Evolutionary conservation across 129 eudicot genomes (phyloP).

Genomic region (Mikania micrantha): DNA sequence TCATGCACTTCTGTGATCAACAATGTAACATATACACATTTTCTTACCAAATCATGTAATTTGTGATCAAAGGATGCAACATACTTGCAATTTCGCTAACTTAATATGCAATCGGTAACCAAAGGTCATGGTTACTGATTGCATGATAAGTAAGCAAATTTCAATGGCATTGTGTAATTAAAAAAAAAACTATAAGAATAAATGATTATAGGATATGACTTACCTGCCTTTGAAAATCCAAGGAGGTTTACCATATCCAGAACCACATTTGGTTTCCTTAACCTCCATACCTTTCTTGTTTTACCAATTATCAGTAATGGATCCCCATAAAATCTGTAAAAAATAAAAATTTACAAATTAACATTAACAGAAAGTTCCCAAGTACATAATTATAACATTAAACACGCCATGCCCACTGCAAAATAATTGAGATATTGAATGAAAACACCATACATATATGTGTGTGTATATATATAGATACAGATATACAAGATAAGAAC

Average conservation of each 20-base stretch:
- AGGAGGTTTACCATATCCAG: slow-evolving; percentile 70
- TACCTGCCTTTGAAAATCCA: slow-evolving; percentile 94
- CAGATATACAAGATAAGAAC: not conserved
- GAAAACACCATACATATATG: not conserved
- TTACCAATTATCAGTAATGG: not conserved
- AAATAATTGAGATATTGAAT: not conserved
- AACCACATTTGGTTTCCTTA: slow-evolving; percentile 35
- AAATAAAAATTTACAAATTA: not conserved
- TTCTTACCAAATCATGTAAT: not conserved
- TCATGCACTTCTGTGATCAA: too few relatives aligned
- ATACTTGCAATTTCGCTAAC: not conserved
- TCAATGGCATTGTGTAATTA: not conserved
- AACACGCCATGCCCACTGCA: not conserved
- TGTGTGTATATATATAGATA: not conserved
- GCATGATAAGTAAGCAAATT: not conserved
- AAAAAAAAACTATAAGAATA: not conserved
- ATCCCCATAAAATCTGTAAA: not conserved
- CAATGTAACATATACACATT: not conserved
- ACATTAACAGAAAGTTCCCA: not conserved
- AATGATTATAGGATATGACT: slow-evolving; percentile 19
- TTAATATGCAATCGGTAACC: not conserved
- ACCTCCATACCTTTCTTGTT: slow-evolving; percentile 37
- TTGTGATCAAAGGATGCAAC: not conserved
- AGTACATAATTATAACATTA: slow-evolving; percentile 1
- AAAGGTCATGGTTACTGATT: not conserved